Evolutionary conservation across 495 filamentous ascomycete species (phyloP), one percentile per base, ranked within the genome.

Genomic region (Lindgomyces ingoldianus): DNA sequence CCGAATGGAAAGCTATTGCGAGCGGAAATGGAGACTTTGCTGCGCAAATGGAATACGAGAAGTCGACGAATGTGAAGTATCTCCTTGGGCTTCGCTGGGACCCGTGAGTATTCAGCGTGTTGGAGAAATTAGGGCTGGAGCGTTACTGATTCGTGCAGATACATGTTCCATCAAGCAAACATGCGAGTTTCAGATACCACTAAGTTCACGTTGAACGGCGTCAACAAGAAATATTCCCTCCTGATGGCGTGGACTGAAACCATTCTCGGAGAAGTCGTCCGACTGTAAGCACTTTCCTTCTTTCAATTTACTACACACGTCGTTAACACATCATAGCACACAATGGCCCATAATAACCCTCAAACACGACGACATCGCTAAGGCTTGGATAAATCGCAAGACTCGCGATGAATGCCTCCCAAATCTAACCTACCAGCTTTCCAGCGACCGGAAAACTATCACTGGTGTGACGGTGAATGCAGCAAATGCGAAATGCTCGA

Each of bases 1-100:
- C 76, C 39, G 83, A 88, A 66, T 88, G 85, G 85, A 82, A 83
- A 47, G 76, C 79, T 60, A 87, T 84, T n/a, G 83, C 83, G 3
- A 75, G 74, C n/a, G 81, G 81, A 29, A 69, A 62, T 26, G 84
- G 82, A 4, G 73, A 71, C 58, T 84, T 84, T 53, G 60, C 70
- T 18, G 71, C 77, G 56, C 74, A 87, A 4, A 72, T 88, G 0
- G 73, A 74, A 3, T 72, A 76, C 19, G 85, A 84, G 55, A 75
- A 78, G 44, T 57, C 67, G 4, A 80, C 80, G 42, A 84, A 83
- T 56, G 80, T 79, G 45, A 77, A 80, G 25, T 80, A 86, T 63
- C 73, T 87, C 9, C 75, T 87, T 30, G 76, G 77, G 41, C 76
- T 87, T 0, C 73, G 80, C 52, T 80, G 78, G 45, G 84, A 84